Conservation (phyloP, 768 basidiomycete genomes). For the Lactifluus volemus region DNA sequence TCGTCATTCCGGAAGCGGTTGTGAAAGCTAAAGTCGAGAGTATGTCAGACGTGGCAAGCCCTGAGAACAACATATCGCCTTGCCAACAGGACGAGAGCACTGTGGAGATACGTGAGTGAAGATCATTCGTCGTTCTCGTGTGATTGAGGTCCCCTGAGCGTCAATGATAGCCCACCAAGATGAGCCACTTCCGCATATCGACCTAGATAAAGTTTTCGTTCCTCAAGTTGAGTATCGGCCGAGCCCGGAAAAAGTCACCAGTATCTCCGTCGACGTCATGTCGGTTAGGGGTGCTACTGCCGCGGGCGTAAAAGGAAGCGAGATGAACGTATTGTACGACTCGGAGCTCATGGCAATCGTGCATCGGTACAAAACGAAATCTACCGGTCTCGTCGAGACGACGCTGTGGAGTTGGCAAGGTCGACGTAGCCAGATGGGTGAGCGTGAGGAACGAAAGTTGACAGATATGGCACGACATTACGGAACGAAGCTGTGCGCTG, state of each 20-base stretch:
- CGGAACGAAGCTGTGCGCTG: constrained; percentile 38
- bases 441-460: constrained; percentile 57
- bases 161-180: constrained; percentile 26
- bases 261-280: constrained; percentile 70
- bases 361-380: constrained; percentile 56
- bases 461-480: constrained; percentile 67
- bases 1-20: not conserved
- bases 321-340: constrained; percentile 60
- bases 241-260: constrained; percentile 32
- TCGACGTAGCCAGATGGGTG: constrained; percentile 40
- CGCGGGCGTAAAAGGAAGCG: constrained; percentile 34
- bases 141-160: not conserved
- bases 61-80: not conserved
- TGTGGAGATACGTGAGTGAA: constrained; percentile 30
- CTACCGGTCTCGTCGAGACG: constrained; percentile 58
- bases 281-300: constrained; percentile 45
- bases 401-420: constrained; percentile 76
- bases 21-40: too few relatives aligned
- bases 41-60: too few relatives aligned
- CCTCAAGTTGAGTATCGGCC: constrained; percentile 22
- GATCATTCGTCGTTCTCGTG: not conserved
- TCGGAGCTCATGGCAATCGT: constrained; percentile 60
- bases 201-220: constrained; percentile 40
- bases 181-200: constrained; percentile 37
- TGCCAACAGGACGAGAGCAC: not conserved